Evolutionary conservation across 1,284 basidiomycete genomes (phyloP).

Genomic region (Uromyces viciae-fabae): DNA sequence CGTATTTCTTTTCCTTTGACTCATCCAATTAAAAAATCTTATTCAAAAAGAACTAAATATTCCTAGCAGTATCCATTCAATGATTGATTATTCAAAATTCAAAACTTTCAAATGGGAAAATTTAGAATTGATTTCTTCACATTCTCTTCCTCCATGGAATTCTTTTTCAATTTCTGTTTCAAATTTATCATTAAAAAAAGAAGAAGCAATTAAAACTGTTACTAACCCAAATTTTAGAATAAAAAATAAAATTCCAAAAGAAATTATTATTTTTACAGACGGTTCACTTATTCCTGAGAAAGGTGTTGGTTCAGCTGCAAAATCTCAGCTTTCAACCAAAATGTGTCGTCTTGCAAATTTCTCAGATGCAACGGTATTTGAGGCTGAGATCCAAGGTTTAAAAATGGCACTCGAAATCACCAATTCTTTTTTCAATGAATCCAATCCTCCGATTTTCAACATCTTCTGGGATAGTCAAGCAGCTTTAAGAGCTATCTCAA

Average conservation of each 20-base stretch:
- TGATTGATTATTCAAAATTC: neutral
- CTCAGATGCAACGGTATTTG: neutral
- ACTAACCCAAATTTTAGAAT: neutral
- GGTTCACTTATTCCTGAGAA: neutral
- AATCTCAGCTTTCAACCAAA: neutral
- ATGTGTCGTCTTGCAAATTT: neutral
- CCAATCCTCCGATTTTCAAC: neutral
- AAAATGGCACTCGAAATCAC: neutral
- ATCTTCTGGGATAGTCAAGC: neutral
- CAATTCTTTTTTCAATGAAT: neutral
- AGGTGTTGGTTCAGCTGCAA: neutral
- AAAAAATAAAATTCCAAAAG: neutral
- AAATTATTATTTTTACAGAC: neutral
- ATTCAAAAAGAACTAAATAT: neutral
- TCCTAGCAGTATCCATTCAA: neutral
- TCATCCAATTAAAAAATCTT: constrained; percentile 4
- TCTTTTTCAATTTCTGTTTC: neutral
- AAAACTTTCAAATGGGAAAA: neutral
- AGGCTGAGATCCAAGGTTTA: neutral
- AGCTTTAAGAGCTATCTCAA: neutral
- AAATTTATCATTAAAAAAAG: neutral
- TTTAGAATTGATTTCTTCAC: too few relatives aligned
- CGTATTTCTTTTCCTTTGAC: neutral
- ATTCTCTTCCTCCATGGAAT: neutral
- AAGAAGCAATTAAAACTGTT: neutral